Evolutionary conservation across 192 early-diverging fungal genomes (phyloP).

Genomic region (Umbelopsis sp.): DNA sequence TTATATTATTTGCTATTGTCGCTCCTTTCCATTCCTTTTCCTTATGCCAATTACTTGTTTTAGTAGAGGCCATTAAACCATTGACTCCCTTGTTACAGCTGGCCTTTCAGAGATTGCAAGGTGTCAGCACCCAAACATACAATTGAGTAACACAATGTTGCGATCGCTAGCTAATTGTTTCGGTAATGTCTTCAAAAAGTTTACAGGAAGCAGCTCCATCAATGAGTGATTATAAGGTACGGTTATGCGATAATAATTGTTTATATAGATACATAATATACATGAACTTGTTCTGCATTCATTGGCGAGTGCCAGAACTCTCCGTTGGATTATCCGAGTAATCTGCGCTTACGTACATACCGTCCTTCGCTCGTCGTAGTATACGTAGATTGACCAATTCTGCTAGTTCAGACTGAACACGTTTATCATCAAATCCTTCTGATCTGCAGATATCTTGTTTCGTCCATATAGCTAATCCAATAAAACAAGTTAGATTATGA

Average conservation of each 20-base stretch:
- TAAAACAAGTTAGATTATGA: background rate
- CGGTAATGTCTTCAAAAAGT: too few relatives aligned
- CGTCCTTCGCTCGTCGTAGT: background rate
- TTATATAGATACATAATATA: too few relatives aligned
- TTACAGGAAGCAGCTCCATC: too few relatives aligned
- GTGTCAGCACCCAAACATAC: background rate
- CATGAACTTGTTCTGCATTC: too few relatives aligned
- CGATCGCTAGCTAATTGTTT: too few relatives aligned
- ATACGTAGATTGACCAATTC: background rate
- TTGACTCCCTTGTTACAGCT: background rate
- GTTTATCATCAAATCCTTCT: conserved; percentile 6
- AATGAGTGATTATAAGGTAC: too few relatives aligned
- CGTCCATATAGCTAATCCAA: background rate
- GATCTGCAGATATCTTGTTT: conserved; percentile 6
- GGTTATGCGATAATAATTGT: too few relatives aligned
- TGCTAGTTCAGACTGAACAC: background rate
- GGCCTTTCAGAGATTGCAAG: background rate
- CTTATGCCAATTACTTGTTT: background rate
- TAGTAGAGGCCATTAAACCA: background rate
- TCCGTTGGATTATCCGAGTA: background rate
- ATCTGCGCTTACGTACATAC: background rate
- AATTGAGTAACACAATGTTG: too few relatives aligned
- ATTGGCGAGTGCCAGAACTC: too few relatives aligned
- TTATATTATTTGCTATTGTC: background rate
- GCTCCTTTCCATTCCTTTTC: conserved; percentile 13